Evolutionary conservation across 148 eudicot genomes (phyloP), one percentile per base, ranked within the genome.

Genomic region (Heliamphora exappendiculata): DNA sequence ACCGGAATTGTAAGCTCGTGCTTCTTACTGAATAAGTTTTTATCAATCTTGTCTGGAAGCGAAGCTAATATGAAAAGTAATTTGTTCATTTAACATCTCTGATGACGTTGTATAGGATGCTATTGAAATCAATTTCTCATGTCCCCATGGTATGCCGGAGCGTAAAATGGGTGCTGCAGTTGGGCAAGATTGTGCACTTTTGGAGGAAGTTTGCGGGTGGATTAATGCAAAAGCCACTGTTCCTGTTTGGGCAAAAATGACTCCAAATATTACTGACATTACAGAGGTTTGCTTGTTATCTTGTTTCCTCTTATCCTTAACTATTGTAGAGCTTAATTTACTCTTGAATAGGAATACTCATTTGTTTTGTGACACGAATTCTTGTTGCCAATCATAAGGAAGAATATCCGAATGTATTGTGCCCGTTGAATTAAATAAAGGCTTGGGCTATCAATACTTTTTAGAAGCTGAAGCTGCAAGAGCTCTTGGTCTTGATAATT

Each of bases 181-280:
- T 34, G 98, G 98, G 37, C 92, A 92, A 84, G 97, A 95, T 75
- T 95, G 97, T 84, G 94, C 80, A 10, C 81, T 95, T 74, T 80
- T 92, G 79, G 98, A 91, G 85, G 97, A 92, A 81, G 86, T 92
- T 58, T 87, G 96, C 76, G 98, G 91, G 42, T 95, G 98, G 98
- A 84, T 91, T 33, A 94, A 95, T 87, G 96, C 89, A 26, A 91
- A 89, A 77, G 98, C 98, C 62, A 95, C 93, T 22, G 93, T 92
- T 79, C 98, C 98, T 5, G 96, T 95, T 64, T 95, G 98, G 98
- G 97, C 98, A 60, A 95, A 95, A 88, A 95, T 95, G 97, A 94
- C 98, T 62, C 98, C 98, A 28, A 95, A 95, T 77, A 87, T 95
- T 57, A 92, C 97, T 26, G 98, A 95, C 73, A 95, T 95, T 67